phyloP scores from a whole-genome alignment of 768 basidiomycete genomes.

The Boletales sp. region DNA sequence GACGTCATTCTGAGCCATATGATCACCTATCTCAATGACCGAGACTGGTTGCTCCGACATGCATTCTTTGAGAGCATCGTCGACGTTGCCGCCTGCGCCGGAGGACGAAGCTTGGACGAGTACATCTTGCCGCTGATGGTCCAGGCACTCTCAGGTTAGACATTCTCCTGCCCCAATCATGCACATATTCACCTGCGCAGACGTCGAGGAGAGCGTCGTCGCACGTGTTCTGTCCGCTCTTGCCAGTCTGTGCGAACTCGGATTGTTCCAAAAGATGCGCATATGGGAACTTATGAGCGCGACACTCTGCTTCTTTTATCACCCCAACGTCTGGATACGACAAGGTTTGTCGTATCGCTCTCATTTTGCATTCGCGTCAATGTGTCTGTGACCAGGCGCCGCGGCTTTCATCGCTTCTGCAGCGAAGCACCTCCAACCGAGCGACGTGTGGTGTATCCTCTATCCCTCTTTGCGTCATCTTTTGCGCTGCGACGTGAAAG shows the following conservation, averaged over 20 bases:
- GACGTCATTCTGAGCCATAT: constrained; percentile 90
- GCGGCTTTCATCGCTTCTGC: constrained; percentile 86
- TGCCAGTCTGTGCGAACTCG: constrained; percentile 85
- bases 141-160: constrained; percentile 85
- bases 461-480: constrained; percentile 89
- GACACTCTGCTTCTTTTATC: constrained; percentile 85
- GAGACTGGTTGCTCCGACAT: constrained; percentile 87
- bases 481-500: constrained; percentile 75
- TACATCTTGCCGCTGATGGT: constrained; percentile 97
- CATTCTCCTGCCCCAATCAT: background rate
- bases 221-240: constrained; percentile 85
- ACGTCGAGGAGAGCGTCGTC: constrained; percentile 93
- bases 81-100: constrained; percentile 92
- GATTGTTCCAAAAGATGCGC: constrained; percentile 90
- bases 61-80: constrained; percentile 96
- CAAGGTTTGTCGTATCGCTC: constrained; percentile 56
- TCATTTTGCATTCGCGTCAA: background rate
- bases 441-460: constrained; percentile 96
- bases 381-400: constrained; percentile 50
- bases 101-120: constrained; percentile 87
- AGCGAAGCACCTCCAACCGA: constrained; percentile 73
- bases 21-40: constrained; percentile 82
- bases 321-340: constrained; percentile 94
- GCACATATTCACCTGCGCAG: constrained; percentile 38
- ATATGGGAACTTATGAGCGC: constrained; percentile 96